These are phyloP conservation scores for Lecanosticta acicola DNA, from an alignment of 2,329 filamentous ascomycete genomes.

Conservation along the genomic window DNA sequence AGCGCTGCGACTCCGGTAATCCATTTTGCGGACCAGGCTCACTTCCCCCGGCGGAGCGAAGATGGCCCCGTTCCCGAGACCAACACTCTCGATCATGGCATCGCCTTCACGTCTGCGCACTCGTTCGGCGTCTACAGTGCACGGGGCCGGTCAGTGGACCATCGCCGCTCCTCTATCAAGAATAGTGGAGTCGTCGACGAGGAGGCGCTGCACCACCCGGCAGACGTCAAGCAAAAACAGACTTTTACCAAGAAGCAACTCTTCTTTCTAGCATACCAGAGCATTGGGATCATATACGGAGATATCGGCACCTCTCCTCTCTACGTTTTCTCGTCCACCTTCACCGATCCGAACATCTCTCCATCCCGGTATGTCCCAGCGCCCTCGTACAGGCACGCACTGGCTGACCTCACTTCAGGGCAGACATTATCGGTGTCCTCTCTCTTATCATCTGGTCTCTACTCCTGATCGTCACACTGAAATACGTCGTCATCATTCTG, in stretches of 20 bases:
- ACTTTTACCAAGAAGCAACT: constrained; percentile 30
- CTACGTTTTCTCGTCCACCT: constrained; percentile 66
- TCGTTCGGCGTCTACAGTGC: too few species aligned
- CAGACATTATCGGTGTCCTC: constrained; percentile 58
- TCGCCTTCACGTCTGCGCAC: too few species aligned
- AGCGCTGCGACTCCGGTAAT: too few species aligned
- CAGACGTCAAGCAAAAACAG: constrained; percentile 28
- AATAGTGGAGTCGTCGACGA: constrained; percentile 12
- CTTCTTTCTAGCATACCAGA: constrained; percentile 56
- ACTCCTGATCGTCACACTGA: constrained; percentile 63
- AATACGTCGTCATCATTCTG: constrained; percentile 63
- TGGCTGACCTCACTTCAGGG: constrained; percentile 29
- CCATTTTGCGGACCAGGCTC: too few species aligned
- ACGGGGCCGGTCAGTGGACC: too few species aligned
- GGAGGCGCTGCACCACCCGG: constrained; percentile 21
- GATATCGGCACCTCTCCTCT: constrained; percentile 64
- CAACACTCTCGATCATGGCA: too few species aligned
- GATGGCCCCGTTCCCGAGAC: too few species aligned
- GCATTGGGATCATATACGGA: constrained; percentile 62
- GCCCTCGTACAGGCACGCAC: too few species aligned
- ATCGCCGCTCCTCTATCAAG: neutral
- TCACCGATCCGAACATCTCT: constrained; percentile 44
- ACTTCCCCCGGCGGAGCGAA: too few species aligned
- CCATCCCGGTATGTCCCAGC: too few species aligned
- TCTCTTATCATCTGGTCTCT: constrained; percentile 66